These are phyloP conservation scores for Smallanthus sonchifolius DNA, from an alignment of 129 eudicot genomes.

Conservation along the genomic window DNA sequence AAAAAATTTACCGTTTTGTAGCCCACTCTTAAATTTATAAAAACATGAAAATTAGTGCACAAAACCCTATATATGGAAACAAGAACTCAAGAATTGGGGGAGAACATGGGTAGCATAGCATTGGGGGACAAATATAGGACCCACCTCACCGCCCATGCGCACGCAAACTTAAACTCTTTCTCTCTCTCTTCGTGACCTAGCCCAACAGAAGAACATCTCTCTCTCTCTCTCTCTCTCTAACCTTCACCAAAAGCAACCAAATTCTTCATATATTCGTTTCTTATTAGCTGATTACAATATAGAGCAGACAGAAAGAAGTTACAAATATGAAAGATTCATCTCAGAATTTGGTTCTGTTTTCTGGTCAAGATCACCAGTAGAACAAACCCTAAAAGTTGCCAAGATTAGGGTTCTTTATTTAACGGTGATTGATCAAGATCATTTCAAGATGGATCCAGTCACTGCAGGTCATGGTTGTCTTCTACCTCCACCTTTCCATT, in stretches of 20 bases:
- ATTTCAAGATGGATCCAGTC: conserved; percentile 51
- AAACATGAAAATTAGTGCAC: conserved; percentile 13
- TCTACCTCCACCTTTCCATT: conserved; percentile 79
- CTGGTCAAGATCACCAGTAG: conserved; percentile 21
- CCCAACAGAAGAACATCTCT: conserved; percentile 34
- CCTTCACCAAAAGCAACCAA: conserved; percentile 40
- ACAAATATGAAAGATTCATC: conserved; percentile 20
- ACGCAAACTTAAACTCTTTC: conserved; percentile 49
- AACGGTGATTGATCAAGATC: background rate
- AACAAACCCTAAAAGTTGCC: background rate
- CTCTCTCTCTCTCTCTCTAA: conserved; percentile 33
- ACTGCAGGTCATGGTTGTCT: conserved; percentile 59
- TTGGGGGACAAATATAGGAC: conserved; percentile 44
- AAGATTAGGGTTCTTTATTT: conserved; percentile 18
- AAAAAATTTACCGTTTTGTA: background rate
- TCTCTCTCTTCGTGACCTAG: conserved; percentile 48
- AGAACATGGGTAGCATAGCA: conserved; percentile 26
- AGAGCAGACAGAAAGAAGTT: conserved; percentile 28
- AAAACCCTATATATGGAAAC: conserved; percentile 22
- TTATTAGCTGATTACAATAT: conserved; percentile 7
- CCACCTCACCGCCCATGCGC: conserved; percentile 83
- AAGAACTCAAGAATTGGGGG: conserved; percentile 24
- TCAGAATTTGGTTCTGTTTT: conserved; percentile 26
- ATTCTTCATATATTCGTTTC: conserved; percentile 16
- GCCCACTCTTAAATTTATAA: background rate